These are phyloP conservation scores for Trypanosoma rangeli DNA, from an alignment of 208 protist species.

Conservation along the genomic window DNA sequence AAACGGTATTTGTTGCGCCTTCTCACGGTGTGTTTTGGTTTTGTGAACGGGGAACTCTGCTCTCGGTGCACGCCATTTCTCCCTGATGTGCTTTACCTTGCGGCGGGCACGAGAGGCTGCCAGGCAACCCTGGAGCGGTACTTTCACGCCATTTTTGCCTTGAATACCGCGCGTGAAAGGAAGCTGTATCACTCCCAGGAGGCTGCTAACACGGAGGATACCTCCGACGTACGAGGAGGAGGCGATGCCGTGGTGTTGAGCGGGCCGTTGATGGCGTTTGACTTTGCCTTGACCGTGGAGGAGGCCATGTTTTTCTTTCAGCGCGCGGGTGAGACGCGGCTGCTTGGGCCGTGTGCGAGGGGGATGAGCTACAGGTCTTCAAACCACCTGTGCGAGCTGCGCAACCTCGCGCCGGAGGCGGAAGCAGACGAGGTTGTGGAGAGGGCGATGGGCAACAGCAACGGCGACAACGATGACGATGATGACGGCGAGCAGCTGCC, in stretches of 20 bases:
- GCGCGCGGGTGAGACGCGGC: conserved; percentile 2
- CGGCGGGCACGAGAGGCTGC: conserved; percentile 22
- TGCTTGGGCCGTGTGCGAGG: conserved; percentile 10
- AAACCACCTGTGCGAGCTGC: conserved; percentile 3
- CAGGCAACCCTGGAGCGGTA: conserved; percentile 42
- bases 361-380: background rate
- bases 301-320: conserved; percentile 33
- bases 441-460: background rate
- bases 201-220: background rate
- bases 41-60: conserved; percentile 34
- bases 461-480: background rate
- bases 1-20: conserved; percentile 31
- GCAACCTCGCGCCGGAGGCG: background rate
- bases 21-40: conserved; percentile 39
- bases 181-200: conserved; percentile 11
- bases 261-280: conserved; percentile 22
- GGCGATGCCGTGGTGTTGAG: background rate
- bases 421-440: background rate
- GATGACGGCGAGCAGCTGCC: conserved; percentile 12
- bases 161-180: conserved; percentile 26
- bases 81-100: conserved; percentile 36
- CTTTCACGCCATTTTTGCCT: conserved; percentile 53
- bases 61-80: conserved; percentile 33
- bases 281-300: conserved; percentile 21
- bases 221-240: background rate